Percentiles rank a stretch among this genome's conserved stretches.
phyloP scores from a whole-genome alignment of 345 rosid species.

The Atalantia buxifolia region DNA sequence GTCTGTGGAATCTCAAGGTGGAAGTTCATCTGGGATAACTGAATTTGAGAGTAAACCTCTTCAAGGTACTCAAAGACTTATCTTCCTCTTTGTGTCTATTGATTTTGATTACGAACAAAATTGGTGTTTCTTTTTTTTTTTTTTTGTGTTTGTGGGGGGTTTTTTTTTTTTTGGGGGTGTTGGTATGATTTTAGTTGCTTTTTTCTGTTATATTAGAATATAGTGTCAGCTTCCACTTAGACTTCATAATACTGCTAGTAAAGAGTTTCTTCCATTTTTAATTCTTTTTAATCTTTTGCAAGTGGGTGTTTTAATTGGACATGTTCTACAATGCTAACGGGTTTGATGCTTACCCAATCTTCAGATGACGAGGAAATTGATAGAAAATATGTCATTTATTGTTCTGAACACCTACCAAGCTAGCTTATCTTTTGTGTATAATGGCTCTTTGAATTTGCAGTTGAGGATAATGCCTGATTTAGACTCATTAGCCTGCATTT shows the following conservation, averaged over 20 bases:
- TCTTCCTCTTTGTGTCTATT: neutral
- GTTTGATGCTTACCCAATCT: neutral
- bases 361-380: neutral
- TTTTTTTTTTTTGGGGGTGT: too few relatives aligned
- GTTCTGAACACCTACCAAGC: neutral
- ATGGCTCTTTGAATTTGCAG: neutral
- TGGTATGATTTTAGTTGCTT: neutral
- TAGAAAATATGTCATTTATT: neutral
- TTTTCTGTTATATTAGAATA: neutral
- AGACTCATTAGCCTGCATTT: neutral
- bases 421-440: neutral
- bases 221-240: neutral
- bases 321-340: neutral
- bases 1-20: conserved; percentile 57
- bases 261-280: neutral
- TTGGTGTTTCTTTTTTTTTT: neutral
- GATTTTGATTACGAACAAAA: neutral
- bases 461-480: neutral
- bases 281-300: neutral
- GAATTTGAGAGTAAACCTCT: conserved; percentile 57
- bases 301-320: neutral
- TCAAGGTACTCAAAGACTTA: conserved; percentile 42
- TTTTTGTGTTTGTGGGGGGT: too few relatives aligned
- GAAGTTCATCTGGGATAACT: conserved; percentile 58
- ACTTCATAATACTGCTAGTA: neutral